These are phyloP conservation scores for Cladosporium sp. DNA, from an alignment of 2,329 filamentous ascomycete species.

Conservation along the genomic window DNA sequence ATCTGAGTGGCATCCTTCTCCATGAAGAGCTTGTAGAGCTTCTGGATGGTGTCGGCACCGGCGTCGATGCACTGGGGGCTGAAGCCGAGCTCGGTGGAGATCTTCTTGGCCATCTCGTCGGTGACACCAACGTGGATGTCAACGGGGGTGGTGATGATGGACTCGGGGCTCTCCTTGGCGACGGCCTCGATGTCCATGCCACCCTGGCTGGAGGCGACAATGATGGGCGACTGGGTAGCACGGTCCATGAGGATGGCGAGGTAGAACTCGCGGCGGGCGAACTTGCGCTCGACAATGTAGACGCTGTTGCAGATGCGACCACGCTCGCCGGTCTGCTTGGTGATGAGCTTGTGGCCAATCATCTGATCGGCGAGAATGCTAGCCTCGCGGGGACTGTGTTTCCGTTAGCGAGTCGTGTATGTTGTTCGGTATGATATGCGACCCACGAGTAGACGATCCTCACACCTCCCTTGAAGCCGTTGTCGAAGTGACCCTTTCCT, in stretches of 20 bases:
- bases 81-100: slow-evolving; percentile 91
- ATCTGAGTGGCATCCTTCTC: slow-evolving; percentile 99
- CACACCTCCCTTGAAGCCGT: slow-evolving; percentile 97
- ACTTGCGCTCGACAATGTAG: slow-evolving; percentile 99
- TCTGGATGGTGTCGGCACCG: slow-evolving; percentile 94
- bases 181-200: slow-evolving; percentile 99
- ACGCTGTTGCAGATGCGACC: slow-evolving; percentile 96
- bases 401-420: slow-evolving; percentile 20
- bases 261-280: slow-evolving; percentile 98
- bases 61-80: slow-evolving; percentile 96
- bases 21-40: slow-evolving; percentile 97
- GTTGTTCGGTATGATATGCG: not conserved
- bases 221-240: slow-evolving; percentile 83
- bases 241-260: slow-evolving; percentile 98
- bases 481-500: slow-evolving; percentile 97
- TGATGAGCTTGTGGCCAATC: slow-evolving; percentile 99
- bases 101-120: slow-evolving; percentile 87
- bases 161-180: slow-evolving; percentile 94
- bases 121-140: slow-evolving; percentile 95
- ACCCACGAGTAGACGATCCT: slow-evolving; percentile 92
- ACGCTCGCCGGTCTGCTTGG: slow-evolving; percentile 94
- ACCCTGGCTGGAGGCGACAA: slow-evolving; percentile 96
- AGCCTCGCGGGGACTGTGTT: slow-evolving; percentile 72
- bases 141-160: slow-evolving; percentile 90
- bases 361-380: slow-evolving; percentile 98